Conservation (phyloP, 176 grass and related monocot genomes). For the Hyparrhenia diplandra region DNA sequence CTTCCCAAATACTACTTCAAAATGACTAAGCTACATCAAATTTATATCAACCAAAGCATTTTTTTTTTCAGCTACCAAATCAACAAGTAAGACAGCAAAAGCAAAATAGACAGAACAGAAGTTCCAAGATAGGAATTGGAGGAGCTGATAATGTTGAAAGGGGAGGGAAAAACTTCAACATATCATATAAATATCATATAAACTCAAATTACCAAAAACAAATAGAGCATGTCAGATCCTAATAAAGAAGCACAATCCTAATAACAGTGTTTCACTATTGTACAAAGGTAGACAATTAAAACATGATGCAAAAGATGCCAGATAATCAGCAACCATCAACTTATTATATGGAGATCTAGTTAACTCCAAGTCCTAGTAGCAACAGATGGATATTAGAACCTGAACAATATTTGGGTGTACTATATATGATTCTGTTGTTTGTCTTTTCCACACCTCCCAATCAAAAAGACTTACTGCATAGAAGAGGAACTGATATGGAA, state of each 20-base stretch:
- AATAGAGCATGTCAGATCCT: background rate
- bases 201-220: background rate
- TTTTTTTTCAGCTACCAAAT: background rate
- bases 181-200: background rate
- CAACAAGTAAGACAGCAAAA: background rate
- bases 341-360: background rate
- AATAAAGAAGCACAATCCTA: background rate
- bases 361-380: background rate
- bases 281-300: background rate
- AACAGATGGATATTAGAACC: background rate
- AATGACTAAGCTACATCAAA: background rate
- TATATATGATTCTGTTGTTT: background rate
- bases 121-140: background rate
- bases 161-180: background rate
- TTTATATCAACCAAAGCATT: no score
- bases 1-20: background rate
- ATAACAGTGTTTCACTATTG: background rate
- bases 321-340: background rate
- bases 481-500: background rate
- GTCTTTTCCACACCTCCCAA: background rate
- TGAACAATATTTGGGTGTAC: background rate
- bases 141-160: background rate
- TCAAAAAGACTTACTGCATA: background rate
- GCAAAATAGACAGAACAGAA: background rate
- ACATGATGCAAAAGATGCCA: background rate